Conservation (phyloP, 768 basidiomycete species). For the Calocera cornea region DNA sequence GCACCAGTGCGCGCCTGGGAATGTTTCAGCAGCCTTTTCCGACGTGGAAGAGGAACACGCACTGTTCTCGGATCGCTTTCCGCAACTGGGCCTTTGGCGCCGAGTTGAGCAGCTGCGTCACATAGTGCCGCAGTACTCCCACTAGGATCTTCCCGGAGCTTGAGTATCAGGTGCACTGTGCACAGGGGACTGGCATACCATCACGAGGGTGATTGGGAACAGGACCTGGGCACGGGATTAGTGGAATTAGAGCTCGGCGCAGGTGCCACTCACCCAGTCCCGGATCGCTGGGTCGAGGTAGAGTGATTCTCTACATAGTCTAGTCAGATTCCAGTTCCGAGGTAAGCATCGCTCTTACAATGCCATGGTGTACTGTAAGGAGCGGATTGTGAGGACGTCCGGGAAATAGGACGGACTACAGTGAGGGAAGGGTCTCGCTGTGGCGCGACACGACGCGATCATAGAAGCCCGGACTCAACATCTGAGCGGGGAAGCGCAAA, state of each 20-base stretch:
- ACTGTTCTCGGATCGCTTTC: slow-evolving; percentile 87
- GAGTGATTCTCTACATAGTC: slow-evolving; percentile 28
- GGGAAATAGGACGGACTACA: neutral
- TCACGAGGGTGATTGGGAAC: slow-evolving; percentile 93
- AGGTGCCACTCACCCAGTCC: slow-evolving; percentile 44
- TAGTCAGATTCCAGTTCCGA: neutral
- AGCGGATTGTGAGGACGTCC: neutral
- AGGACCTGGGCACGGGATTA: slow-evolving; percentile 32
- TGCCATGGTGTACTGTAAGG: neutral
- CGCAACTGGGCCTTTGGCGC: slow-evolving; percentile 67
- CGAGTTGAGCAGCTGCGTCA: slow-evolving; percentile 71
- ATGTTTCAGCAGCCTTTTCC: neutral
- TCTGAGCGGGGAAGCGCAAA: neutral
- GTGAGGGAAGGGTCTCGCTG: neutral
- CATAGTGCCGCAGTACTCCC: slow-evolving; percentile 84
- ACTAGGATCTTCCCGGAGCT: slow-evolving; percentile 57
- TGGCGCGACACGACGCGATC: neutral
- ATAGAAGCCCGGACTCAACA: neutral
- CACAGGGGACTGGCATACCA: slow-evolving; percentile 42
- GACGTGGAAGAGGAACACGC: slow-evolving; percentile 22
- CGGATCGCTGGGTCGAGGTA: slow-evolving; percentile 93
- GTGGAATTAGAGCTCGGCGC: neutral
- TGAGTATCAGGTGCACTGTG: neutral
- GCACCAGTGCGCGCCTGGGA: slow-evolving; percentile 56
- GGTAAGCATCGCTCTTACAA: neutral